Evolutionary conservation across 177 flowering plant genomes (phyloP).

Genomic region (Telopea speciosissima): DNA sequence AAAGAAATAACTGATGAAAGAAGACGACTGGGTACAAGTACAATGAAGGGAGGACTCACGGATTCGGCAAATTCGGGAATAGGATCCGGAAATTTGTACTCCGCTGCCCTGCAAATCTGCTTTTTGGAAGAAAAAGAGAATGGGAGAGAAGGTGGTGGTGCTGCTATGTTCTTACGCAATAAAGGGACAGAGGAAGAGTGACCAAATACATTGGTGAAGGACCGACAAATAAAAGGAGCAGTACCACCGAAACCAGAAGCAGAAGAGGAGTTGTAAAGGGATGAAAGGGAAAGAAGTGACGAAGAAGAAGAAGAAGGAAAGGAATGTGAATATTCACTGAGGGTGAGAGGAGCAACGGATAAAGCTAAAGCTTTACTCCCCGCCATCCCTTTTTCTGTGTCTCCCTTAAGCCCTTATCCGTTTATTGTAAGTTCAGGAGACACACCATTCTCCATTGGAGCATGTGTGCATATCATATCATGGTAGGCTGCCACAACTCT

Average conservation of each 20-base stretch:
- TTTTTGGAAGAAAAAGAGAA: constrained; percentile 10
- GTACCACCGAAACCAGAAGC: background rate
- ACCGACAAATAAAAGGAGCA: background rate
- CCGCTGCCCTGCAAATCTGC: constrained; percentile 61
- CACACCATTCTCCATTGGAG: no score
- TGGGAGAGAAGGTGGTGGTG: background rate
- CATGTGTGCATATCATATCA: no score
- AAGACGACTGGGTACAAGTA: background rate
- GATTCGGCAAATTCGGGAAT: constrained; percentile 87
- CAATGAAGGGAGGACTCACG: constrained; percentile 27
- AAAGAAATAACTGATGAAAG: background rate
- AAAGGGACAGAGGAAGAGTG: background rate
- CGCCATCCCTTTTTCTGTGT: constrained; percentile 10
- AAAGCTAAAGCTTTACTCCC: constrained; percentile 9
- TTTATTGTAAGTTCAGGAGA: no score
- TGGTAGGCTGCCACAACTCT: no score
- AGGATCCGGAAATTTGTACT: constrained; percentile 89
- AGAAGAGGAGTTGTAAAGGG: background rate
- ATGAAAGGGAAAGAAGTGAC: background rate
- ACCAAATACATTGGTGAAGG: background rate
- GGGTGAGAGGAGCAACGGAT: constrained; percentile 4
- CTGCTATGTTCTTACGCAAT: background rate
- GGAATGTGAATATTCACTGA: background rate
- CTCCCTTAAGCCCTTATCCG: no score
- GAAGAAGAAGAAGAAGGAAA: background rate